Percentiles rank a stretch among this genome's conserved stretches.
Conservation (phyloP, 306 rosid genomes). For the Calophaca sinica region DNA sequence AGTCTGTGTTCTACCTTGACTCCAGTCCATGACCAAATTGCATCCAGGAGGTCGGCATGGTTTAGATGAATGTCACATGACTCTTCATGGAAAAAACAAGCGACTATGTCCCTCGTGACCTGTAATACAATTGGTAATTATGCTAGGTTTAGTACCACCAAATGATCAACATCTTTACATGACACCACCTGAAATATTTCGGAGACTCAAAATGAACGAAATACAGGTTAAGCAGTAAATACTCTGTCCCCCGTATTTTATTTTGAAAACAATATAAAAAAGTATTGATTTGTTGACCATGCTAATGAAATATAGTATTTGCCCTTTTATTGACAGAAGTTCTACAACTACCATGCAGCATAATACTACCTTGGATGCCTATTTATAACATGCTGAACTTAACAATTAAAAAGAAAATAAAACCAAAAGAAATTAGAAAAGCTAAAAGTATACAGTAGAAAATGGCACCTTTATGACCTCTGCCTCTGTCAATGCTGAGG, state of each 20-base stretch:
- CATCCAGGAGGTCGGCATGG: conserved; percentile 82
- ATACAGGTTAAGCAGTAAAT: conserved; percentile 10
- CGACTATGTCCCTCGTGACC: conserved; percentile 87
- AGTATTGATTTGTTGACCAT: conserved; percentile 9
- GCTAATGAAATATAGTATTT: conserved; percentile 28
- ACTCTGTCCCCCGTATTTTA: conserved; percentile 28
- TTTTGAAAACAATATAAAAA: conserved; percentile 19
- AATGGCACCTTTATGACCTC: conserved; percentile 84
- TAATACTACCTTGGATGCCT: conserved; percentile 24
- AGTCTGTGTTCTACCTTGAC: conserved; percentile 78
- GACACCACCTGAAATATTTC: conserved; percentile 24
- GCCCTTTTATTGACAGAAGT: conserved; percentile 28
- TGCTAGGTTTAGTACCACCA: conserved; percentile 22
- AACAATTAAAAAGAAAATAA: conserved; percentile 28
- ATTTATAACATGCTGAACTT: conserved; percentile 32
- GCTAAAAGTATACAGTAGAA: conserved; percentile 35
- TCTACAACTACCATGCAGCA: conserved; percentile 5
- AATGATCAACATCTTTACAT: conserved; percentile 13
- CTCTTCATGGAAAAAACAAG: conserved; percentile 62
- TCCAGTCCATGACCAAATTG: conserved; percentile 98
- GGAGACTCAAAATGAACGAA: conserved; percentile 30
- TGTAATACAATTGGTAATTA: conserved; percentile 47
- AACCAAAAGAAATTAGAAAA: conserved; percentile 17
- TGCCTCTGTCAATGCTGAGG: conserved; percentile 84
- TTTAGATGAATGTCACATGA: conserved; percentile 91